These are phyloP conservation scores for Aspergillus ochraceoroseus DNA, from an alignment of 2,329 filamentous ascomycete genomes.

Conservation along the genomic window DNA sequence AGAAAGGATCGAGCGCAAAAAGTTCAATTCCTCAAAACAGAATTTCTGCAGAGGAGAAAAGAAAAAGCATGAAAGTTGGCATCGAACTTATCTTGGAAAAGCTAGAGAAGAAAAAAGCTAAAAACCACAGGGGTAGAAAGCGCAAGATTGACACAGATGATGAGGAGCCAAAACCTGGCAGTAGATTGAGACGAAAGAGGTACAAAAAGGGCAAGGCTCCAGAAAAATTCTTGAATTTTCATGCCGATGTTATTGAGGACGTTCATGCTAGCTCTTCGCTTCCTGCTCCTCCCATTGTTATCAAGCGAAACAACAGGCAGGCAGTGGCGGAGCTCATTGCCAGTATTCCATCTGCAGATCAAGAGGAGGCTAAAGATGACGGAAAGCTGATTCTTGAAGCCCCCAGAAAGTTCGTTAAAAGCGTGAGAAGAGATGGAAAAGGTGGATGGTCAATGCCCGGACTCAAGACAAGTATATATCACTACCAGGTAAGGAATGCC, in stretches of 20 bases:
- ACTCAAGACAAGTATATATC: slow-evolving; percentile 32
- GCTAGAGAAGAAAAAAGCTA: not conserved
- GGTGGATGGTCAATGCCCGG: slow-evolving; percentile 33
- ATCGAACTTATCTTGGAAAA: slow-evolving; percentile 10
- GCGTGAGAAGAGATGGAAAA: slow-evolving; percentile 26
- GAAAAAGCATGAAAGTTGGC: slow-evolving; percentile 15
- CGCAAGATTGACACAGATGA: not conserved
- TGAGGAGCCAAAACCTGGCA: not conserved
- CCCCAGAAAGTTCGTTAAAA: slow-evolving; percentile 27
- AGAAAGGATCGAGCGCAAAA: not conserved
- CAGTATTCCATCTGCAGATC: slow-evolving; percentile 28
- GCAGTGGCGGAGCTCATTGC: slow-evolving; percentile 34
- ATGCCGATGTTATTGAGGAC: slow-evolving; percentile 23
- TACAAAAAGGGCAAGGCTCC: slow-evolving; percentile 2
- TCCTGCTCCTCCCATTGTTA: slow-evolving; percentile 25
- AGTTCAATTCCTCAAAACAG: slow-evolving; percentile 10
- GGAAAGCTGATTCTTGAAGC: slow-evolving; percentile 25
- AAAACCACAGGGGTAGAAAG: not conserved
- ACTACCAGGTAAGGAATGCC: slow-evolving; percentile 31
- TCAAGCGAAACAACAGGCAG: slow-evolving; percentile 22
- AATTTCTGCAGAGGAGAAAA: slow-evolving; percentile 16
- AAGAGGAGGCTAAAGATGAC: slow-evolving; percentile 24
- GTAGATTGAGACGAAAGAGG: not conserved
- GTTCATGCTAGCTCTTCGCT: slow-evolving; percentile 26
- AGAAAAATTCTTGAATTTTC: slow-evolving; percentile 17